Conservation (phyloP, 2,329 filamentous ascomycete species). For the Beauveria sp. region DNA sequence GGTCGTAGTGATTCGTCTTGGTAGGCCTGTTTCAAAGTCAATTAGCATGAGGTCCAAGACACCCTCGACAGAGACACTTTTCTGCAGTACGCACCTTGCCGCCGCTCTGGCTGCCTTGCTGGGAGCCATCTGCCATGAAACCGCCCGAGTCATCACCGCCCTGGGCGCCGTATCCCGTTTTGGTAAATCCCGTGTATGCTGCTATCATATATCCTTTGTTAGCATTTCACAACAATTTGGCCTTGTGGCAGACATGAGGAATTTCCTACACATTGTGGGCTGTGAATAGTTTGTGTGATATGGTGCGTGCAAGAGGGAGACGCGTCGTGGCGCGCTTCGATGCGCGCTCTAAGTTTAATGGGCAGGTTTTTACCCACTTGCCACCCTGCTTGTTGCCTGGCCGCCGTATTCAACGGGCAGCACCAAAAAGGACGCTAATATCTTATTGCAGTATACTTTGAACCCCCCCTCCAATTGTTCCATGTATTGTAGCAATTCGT, state of each 20-base stretch:
- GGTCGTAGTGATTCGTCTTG: constrained; percentile 83
- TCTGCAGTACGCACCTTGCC: constrained; percentile 31
- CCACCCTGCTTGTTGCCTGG: background rate
- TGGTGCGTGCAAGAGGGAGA: constrained; percentile 18
- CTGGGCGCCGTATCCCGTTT: constrained; percentile 41
- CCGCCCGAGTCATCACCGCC: constrained; percentile 55
- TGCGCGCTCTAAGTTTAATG: constrained; percentile 20
- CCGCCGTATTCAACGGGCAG: no score
- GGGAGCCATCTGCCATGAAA: constrained; percentile 53
- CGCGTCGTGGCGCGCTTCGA: constrained; percentile 25
- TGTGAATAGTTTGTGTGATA: constrained; percentile 14
- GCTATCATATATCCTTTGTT: constrained; percentile 22
- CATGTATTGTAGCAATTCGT: no score
- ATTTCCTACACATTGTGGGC: constrained; percentile 27
- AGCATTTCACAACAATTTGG: background rate
- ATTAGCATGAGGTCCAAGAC: background rate
- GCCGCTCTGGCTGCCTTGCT: constrained; percentile 48
- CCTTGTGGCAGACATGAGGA: background rate
- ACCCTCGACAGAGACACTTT: background rate
- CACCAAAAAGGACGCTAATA: no score
- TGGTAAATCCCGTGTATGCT: constrained; percentile 43
- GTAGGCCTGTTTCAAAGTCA: constrained; percentile 40
- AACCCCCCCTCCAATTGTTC: background rate
- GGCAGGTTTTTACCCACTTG: constrained; percentile 7
- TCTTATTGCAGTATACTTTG: no score